Evolutionary conservation across 2,329 filamentous ascomycete genomes (phyloP), one percentile per base, ranked within the genome.

Genomic region (Claviceps paspali): DNA sequence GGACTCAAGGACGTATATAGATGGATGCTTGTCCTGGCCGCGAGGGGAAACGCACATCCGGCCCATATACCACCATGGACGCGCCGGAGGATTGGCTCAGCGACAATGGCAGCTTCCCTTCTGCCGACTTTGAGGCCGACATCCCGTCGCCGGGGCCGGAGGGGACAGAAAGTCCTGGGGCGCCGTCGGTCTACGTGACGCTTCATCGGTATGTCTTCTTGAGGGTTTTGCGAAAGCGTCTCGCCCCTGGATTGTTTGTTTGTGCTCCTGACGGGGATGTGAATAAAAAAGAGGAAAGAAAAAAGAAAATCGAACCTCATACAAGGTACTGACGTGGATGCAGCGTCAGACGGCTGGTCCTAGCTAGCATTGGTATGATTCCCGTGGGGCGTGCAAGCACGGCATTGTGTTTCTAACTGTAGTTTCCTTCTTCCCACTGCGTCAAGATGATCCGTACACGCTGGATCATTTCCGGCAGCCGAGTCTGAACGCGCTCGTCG

Each of bases 391-490:
- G n/a, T n/a, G n/a, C n/a, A n/a, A n/a, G n/a, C n/a, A n/a, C n/a
- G n/a, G n/a, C n/a, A n/a, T n/a, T n/a, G n/a, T n/a, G n/a, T n/a
- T n/a, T n/a, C n/a, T n/a, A n/a, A n/a, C n/a, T n/a, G n/a, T n/a
- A n/a, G n/a, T n/a, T n/a, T n/a, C n/a, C n/a, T n/a, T n/a, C n/a
- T n/a, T n/a, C n/a, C n/a, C n/a, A n/a, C n/a, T n/a, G n/a, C n/a
- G n/a, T n/a, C 29, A 39, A 62, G 60, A 63, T 46, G 61, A 64
- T 35, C 57, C 57, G 4, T 64, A 63, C 40, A 63, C 61, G 1
- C 45, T 73, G 40, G 74, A 81, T 35, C 77, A 82, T 51, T 62
- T 82, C 22, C 70, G 70, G 46, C 73, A 75, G 43, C 77, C 76
- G 7, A 68, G 76, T 26, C 75, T 82, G 64, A 82, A 81, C 46